phyloP scores from a whole-genome alignment of 208 protist species.

The Crithidia mellificae region DNA sequence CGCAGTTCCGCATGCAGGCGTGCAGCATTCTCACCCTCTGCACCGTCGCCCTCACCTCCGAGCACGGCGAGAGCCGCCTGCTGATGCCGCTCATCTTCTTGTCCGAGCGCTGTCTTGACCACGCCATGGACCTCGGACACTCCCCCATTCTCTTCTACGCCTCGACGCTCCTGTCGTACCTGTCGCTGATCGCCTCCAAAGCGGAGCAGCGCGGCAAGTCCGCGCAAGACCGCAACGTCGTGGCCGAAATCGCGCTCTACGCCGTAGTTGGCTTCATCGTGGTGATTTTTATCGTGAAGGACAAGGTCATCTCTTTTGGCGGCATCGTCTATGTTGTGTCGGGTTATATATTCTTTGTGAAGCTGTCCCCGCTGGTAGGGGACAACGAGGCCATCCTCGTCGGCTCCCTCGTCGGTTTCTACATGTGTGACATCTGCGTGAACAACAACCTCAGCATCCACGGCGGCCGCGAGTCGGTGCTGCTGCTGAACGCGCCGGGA shows the following conservation, averaged over 20 bases:
- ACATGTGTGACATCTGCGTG: conserved; percentile 69
- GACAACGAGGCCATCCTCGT: conserved; percentile 84
- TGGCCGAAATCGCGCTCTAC: conserved; percentile 40
- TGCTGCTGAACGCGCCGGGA: conserved; percentile 44
- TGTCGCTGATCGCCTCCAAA: conserved; percentile 56
- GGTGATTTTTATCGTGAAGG: conserved; percentile 59
- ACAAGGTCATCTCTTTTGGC: conserved; percentile 64
- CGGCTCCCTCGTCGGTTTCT: conserved; percentile 74
- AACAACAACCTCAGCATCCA: conserved; percentile 67
- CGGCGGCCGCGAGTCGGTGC: conserved; percentile 36
- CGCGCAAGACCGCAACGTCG: conserved; percentile 40
- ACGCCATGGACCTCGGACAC: conserved; percentile 44
- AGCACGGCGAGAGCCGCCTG: conserved; percentile 77
- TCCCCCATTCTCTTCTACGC: conserved; percentile 81
- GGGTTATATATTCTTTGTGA: conserved; percentile 69
- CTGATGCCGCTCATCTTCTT: conserved; percentile 84
- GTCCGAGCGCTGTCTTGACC: conserved; percentile 63
- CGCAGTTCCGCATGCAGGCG: conserved; percentile 43
- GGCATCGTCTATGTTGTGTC: conserved; percentile 62
- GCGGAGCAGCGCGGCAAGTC: conserved; percentile 41
- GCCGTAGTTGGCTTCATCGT: conserved; percentile 49
- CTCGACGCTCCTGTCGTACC: conserved; percentile 74
- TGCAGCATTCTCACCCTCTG: conserved; percentile 57
- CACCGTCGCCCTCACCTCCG: conserved; percentile 51
- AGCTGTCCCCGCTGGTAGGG: conserved; percentile 49